Evolutionary conservation across 768 basidiomycete genomes (phyloP).

Genomic region (Termitomyces sp.): DNA sequence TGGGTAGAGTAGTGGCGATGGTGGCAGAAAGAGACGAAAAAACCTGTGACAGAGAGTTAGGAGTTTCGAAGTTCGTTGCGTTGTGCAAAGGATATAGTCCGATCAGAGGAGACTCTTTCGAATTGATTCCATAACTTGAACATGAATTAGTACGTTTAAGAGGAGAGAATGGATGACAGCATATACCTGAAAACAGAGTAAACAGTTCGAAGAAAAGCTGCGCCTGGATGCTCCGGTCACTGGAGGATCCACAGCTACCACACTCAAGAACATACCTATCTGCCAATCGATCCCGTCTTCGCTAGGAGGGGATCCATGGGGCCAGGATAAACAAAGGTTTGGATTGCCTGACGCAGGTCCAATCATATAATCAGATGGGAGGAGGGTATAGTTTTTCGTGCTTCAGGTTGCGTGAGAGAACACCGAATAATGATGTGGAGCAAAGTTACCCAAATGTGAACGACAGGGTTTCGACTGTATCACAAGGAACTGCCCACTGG

Average conservation of each 20-base stretch:
- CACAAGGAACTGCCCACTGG: slow-evolving; percentile 75
- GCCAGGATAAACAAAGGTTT: slow-evolving; percentile 71
- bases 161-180: background rate
- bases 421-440: background rate
- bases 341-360: slow-evolving; percentile 64
- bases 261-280: slow-evolving; percentile 43
- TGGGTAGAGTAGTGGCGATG: slow-evolving; percentile 65
- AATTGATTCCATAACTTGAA: slow-evolving; percentile 66
- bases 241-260: background rate
- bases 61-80: slow-evolving; percentile 35
- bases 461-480: slow-evolving; percentile 49
- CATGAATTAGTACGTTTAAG: background rate
- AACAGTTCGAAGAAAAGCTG: slow-evolving; percentile 67
- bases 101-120: slow-evolving; percentile 70
- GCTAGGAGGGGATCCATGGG: slow-evolving; percentile 57
- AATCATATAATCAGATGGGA: slow-evolving; percentile 75
- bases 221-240: slow-evolving; percentile 30
- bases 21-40: slow-evolving; percentile 62
- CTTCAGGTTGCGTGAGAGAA: slow-evolving; percentile 22
- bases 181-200: slow-evolving; percentile 73
- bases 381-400: slow-evolving; percentile 49
- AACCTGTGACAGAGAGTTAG: slow-evolving; percentile 40
- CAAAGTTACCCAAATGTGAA: slow-evolving; percentile 63
- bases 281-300: slow-evolving; percentile 82
- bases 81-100: slow-evolving; percentile 66